Evolutionary conservation across 805 yeast genomes (phyloP).

Genomic region (Grigorovia jiainica): DNA sequence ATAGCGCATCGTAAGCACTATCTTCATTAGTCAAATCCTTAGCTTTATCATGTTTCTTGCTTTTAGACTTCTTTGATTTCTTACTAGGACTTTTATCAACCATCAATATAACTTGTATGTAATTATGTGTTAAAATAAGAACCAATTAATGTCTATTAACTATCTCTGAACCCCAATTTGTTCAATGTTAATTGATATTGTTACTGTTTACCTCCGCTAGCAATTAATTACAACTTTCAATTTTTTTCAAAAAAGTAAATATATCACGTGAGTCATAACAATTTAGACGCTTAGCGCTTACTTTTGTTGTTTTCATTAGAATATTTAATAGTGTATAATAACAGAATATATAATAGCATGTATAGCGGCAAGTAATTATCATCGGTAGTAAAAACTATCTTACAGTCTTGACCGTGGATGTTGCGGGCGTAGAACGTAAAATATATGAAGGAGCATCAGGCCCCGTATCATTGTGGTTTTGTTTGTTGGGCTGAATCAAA

Average conservation of each 20-base stretch:
- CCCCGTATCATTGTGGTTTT: conserved; percentile 62
- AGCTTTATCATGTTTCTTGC: conserved; percentile 3
- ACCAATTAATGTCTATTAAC: background rate
- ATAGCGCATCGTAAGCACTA: conserved; percentile 31
- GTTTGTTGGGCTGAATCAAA: conserved; percentile 49
- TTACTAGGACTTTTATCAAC: background rate
- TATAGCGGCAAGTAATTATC: no score
- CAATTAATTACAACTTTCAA: no score
- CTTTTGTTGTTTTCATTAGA: no score
- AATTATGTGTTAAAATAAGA: background rate
- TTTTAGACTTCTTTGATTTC: conserved; percentile 1
- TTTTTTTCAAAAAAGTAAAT: no score
- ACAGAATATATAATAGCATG: no score
- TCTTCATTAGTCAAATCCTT: conserved; percentile 29
- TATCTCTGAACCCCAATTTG: background rate
- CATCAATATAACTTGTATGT: background rate
- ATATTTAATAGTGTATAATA: no score
- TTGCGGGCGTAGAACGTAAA: conserved; percentile 30
- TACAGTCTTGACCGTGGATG: conserved; percentile 27
- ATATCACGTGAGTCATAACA: no score
- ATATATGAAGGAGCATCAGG: conserved; percentile 40
- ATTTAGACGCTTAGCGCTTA: no score
- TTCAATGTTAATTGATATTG: no score
- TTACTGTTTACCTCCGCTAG: no score
- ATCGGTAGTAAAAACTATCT: no score